phyloP scores from a whole-genome alignment of 192 early-diverging fungal genomes.

The Coemansia sp. region DNA sequence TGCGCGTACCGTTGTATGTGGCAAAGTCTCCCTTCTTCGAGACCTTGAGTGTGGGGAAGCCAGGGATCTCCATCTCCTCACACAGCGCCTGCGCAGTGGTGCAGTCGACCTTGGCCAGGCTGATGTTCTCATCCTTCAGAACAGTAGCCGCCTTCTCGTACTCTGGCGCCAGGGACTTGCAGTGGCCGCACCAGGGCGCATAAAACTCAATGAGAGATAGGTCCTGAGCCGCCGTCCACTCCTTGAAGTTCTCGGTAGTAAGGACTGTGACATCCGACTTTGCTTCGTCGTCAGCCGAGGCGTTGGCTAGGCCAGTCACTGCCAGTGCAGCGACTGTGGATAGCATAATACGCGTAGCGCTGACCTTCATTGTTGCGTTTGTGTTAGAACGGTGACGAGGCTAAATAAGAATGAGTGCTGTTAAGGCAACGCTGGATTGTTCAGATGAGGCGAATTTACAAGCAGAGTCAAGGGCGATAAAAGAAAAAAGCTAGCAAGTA shows the following conservation, averaged over 20 bases:
- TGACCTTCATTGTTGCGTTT: constrained; percentile 44
- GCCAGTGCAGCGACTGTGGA: constrained; percentile 44
- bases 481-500: background rate
- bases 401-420: constrained; percentile 1
- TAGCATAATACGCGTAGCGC: constrained; percentile 50
- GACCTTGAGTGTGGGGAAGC: constrained; percentile 94
- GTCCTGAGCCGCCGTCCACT: constrained; percentile 60
- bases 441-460: constrained; percentile 3
- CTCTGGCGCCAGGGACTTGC: constrained; percentile 89
- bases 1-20: constrained; percentile 86
- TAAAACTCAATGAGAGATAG: constrained; percentile 91
- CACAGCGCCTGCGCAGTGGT: constrained; percentile 84
- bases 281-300: constrained; percentile 6
- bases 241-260: constrained; percentile 3
- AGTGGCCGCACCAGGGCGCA: constrained; percentile 99
- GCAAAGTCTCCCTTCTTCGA: constrained; percentile 67
- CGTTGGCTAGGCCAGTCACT: constrained; percentile 16
- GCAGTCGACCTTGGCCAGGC: constrained; percentile 96
- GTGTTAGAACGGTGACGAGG: background rate
- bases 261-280: constrained; percentile 24
- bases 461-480: background rate
- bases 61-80: constrained; percentile 74
- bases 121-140: constrained; percentile 72
- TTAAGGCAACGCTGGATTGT: background rate
- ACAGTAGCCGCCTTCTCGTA: constrained; percentile 89